These are phyloP conservation scores for Fusarium sp. DNA, from an alignment of 2,329 filamentous ascomycete species.

Conservation along the genomic window DNA sequence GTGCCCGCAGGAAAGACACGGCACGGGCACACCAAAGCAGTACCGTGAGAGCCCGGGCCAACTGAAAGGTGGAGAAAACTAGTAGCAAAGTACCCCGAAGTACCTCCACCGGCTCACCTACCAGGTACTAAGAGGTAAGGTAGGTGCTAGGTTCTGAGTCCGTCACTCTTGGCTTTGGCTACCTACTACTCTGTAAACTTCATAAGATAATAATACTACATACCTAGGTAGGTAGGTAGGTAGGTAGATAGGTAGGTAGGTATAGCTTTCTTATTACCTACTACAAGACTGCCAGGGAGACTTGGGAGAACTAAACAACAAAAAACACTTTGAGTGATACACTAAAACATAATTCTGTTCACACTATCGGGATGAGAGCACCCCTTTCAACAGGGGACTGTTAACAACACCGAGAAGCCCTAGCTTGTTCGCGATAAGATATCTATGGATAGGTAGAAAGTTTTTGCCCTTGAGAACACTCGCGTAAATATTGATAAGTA, in stretches of 20 bases:
- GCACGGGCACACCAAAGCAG: conserved; percentile 25
- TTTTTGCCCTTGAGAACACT: background rate
- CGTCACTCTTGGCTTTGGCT: background rate
- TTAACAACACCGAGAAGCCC: background rate
- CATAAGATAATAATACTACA: background rate
- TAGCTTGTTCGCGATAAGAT: background rate
- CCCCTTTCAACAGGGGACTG: background rate
- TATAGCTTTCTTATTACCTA: background rate
- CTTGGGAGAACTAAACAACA: background rate
- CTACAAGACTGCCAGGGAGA: background rate
- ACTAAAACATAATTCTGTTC: background rate
- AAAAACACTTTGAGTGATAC: background rate
- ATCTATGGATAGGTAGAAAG: background rate
- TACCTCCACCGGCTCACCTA: conserved; percentile 10
- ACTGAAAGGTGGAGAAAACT: conserved; percentile 19
- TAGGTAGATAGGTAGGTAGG: background rate
- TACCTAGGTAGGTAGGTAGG: too few relatives aligned
- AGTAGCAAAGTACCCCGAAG: conserved; percentile 18
- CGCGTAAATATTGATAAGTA: background rate
- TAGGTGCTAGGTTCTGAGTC: background rate
- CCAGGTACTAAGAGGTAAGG: background rate
- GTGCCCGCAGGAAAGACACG: conserved; percentile 20
- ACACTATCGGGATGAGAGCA: background rate
- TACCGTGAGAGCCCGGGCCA: conserved; percentile 20
- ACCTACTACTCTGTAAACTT: background rate